Percentiles rank a stretch among this genome's conserved stretches.
Evolutionary conservation across 331 rosid species (phyloP).

Genomic region (Acacia pycnantha): DNA sequence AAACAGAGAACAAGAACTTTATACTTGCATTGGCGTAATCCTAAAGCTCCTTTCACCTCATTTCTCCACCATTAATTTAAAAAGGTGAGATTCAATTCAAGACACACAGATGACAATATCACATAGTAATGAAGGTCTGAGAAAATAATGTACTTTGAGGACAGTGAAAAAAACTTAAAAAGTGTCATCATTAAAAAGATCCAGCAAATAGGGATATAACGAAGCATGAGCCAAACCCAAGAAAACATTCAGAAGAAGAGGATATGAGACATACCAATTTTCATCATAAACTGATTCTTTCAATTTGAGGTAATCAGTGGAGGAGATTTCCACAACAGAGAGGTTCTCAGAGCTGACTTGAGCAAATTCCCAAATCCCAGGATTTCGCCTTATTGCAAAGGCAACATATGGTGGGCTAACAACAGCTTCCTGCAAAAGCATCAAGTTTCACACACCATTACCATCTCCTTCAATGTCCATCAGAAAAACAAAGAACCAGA

Average conservation of each 20-base stretch:
- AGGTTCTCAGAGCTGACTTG: constrained; percentile 68
- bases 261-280: constrained; percentile 54
- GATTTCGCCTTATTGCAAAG: constrained; percentile 73
- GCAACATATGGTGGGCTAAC: constrained; percentile 77
- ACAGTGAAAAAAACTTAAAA: neutral
- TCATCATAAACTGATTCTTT: constrained; percentile 64
- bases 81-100: neutral
- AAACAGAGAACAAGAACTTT: neutral
- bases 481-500: neutral
- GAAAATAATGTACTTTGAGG: neutral
- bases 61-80: neutral
- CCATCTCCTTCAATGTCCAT: neutral
- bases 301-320: constrained; percentile 59
- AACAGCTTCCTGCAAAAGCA: constrained; percentile 71
- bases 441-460: neutral
- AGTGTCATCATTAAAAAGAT: neutral
- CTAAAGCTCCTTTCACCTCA: neutral
- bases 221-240: neutral
- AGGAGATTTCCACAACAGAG: constrained; percentile 55
- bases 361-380: constrained; percentile 84
- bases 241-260: neutral
- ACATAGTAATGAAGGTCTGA: neutral
- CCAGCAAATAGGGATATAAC: neutral
- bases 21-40: neutral
- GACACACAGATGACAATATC: neutral